Percentiles rank a stretch among this genome's conserved stretches.
Conservation (phyloP, 768 basidiomycete genomes). For the Suillus spraguei region DNA sequence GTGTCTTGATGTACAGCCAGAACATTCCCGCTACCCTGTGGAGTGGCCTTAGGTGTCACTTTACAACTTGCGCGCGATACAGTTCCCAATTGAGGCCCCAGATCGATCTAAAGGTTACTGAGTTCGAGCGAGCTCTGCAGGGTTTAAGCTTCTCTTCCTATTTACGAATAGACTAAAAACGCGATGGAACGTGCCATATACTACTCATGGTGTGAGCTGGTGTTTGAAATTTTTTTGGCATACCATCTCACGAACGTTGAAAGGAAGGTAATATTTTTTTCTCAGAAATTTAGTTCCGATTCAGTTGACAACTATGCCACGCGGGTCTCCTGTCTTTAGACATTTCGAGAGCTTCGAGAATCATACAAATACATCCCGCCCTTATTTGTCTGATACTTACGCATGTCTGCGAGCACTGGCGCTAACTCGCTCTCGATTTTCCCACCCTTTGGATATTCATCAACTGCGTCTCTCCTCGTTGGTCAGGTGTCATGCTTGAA, state of each 20-base stretch:
- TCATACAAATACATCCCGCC: neutral
- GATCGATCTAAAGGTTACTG: neutral
- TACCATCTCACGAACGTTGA: neutral
- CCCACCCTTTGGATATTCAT: conserved; percentile 34
- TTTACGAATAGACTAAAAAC: neutral
- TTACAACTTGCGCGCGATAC: neutral
- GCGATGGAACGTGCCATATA: neutral
- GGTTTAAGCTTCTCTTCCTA: neutral
- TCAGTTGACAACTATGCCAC: neutral
- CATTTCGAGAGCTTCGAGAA: conserved; percentile 5
- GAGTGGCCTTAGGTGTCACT: neutral
- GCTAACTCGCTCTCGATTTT: conserved; percentile 42
- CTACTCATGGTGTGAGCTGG: no score
- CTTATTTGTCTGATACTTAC: conserved; percentile 28
- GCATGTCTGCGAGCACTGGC: conserved; percentile 40
- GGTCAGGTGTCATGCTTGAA: conserved; percentile 7
- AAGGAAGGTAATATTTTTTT: neutral
- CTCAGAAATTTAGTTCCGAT: neutral
- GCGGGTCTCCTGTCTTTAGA: conserved; percentile 19
- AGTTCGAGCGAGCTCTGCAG: neutral
- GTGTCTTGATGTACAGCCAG: neutral
- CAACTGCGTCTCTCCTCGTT: conserved; percentile 35
- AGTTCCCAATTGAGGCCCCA: neutral
- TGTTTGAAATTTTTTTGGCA: neutral
- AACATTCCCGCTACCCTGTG: no score